Conservation (phyloP, 257 asterid genomes). For the Lantana camara region DNA sequence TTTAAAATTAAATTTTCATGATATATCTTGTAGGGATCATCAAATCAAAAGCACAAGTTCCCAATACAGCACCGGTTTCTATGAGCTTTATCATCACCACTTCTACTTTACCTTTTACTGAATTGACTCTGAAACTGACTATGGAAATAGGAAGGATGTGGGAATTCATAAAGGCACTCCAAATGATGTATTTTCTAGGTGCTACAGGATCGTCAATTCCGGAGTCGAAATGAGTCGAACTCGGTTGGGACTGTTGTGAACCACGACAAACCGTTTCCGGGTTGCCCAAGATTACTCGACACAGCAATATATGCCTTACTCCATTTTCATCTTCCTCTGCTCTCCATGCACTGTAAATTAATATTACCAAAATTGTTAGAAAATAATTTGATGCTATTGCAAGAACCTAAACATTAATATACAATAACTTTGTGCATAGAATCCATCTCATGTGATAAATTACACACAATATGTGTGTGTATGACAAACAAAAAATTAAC, state of each 20-base stretch:
- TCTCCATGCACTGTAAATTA: slow-evolving; percentile 36
- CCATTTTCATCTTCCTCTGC: slow-evolving; percentile 52
- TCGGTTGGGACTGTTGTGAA: slow-evolving; percentile 46
- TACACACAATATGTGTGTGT: too few species aligned
- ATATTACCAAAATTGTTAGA: background rate
- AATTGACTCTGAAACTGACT: slow-evolving; percentile 36
- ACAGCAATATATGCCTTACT: slow-evolving; percentile 47
- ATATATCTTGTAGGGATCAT: too few species aligned
- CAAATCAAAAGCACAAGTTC: too few species aligned
- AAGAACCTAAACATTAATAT: background rate
- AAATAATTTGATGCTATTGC: background rate
- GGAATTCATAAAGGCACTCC: slow-evolving; percentile 51
- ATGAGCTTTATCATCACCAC: too few species aligned
- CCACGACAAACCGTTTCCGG: slow-evolving; percentile 38
- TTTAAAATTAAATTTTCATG: too few species aligned
- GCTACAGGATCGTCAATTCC: slow-evolving; percentile 44
- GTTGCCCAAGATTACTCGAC: slow-evolving; percentile 56
- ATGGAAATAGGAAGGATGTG: slow-evolving; percentile 46
- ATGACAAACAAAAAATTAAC: too few species aligned
- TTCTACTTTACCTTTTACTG: too few species aligned
- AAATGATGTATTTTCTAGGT: slow-evolving; percentile 46
- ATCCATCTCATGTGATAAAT: too few species aligned
- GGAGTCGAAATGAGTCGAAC: slow-evolving; percentile 44
- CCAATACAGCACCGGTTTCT: too few species aligned
- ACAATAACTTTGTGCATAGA: too few species aligned